A percentile compares a stretch with the other conserved stretches of the same genome.
phyloP scores from a whole-genome alignment of 1,284 basidiomycete genomes.

The Ustilago sp. region DNA sequence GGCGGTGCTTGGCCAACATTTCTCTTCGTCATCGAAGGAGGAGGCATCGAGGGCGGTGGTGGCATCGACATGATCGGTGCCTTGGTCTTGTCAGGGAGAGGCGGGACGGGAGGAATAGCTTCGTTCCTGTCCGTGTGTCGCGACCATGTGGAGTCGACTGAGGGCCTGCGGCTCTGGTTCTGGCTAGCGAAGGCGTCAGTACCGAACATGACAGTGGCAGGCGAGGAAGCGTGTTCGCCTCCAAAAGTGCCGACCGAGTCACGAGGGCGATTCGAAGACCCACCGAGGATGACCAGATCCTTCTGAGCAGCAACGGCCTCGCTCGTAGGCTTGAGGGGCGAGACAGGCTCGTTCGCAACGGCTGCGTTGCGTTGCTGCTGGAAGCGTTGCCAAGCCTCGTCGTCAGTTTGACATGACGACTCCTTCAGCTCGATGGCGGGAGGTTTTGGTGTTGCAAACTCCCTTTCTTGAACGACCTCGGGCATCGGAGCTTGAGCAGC shows the following conservation, averaged over 20 bases:
- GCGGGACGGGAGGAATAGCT: constrained; percentile 39
- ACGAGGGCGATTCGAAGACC: constrained; percentile 32
- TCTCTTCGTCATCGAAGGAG: constrained; percentile 45
- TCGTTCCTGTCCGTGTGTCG: constrained; percentile 36
- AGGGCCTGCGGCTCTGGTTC: constrained; percentile 36
- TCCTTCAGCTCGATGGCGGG: constrained; percentile 49
- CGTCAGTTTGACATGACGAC: constrained; percentile 56
- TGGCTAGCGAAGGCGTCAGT: constrained; percentile 45
- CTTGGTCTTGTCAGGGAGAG: constrained; percentile 57
- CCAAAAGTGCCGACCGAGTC: constrained; percentile 58
- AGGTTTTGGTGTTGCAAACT: constrained; percentile 18
- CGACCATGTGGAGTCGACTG: constrained; percentile 51
- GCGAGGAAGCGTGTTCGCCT: constrained; percentile 34
- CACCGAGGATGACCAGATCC: constrained; percentile 47
- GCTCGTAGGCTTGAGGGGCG: constrained; percentile 29
- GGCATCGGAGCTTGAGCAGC: constrained; percentile 1
- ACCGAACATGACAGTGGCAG: constrained; percentile 48
- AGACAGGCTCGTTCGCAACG: constrained; percentile 14
- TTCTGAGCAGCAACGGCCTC: constrained; percentile 38
- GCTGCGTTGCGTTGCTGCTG: constrained; percentile 28
- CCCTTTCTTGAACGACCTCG: constrained; percentile 13
- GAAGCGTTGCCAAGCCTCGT: constrained; percentile 46
- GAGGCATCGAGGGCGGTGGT: constrained; percentile 60
- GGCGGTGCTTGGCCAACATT: constrained; percentile 29
- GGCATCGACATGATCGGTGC: constrained; percentile 60